A percentile compares a stretch with the other conserved stretches of the same genome.
These are phyloP conservation scores for Wickerhamiella musiphila DNA, from an alignment of 805 yeast species.

Conservation along the genomic window DNA sequence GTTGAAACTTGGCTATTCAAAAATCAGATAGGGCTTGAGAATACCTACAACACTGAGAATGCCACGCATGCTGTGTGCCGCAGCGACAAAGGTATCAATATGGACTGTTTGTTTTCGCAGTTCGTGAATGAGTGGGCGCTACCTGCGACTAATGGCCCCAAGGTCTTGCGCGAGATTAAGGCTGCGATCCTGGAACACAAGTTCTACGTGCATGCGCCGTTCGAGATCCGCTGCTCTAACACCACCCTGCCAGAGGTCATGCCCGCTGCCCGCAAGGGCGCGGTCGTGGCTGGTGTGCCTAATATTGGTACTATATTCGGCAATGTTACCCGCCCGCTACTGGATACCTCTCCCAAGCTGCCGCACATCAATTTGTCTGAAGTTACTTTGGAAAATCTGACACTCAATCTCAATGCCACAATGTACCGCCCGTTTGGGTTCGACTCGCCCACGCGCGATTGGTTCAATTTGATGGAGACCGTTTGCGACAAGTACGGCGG, in stretches of 20 bases:
- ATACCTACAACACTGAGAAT: conserved; percentile 34
- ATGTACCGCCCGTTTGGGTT: conserved; percentile 86
- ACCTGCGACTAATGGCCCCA: conserved; percentile 65
- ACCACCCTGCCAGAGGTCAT: conserved; percentile 25
- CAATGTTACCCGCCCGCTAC: conserved; percentile 59
- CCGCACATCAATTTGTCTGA: conserved; percentile 32
- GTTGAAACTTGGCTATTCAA: conserved; percentile 73
- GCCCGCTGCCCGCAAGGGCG: conserved; percentile 1
- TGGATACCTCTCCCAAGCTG: conserved; percentile 64
- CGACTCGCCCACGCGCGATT: conserved; percentile 48
- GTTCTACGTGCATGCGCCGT: conserved; percentile 84
- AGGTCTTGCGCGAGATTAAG: conserved; percentile 45
- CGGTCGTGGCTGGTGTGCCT: conserved; percentile 4
- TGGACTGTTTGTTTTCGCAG: conserved; percentile 91
- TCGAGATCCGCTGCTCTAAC: conserved; percentile 87
- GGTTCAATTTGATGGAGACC: conserved; percentile 75
- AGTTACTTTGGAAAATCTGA: conserved; percentile 56
- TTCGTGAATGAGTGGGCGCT: conserved; percentile 97
- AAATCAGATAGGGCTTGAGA: conserved; percentile 66
- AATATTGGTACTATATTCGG: conserved; percentile 62
- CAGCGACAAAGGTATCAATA: conserved; percentile 74
- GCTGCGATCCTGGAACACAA: conserved; percentile 41
- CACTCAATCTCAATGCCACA: conserved; percentile 81
- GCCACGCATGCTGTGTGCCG: conserved; percentile 54
- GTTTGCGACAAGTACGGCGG: conserved; percentile 68